These are phyloP conservation scores for Cercospora beticola DNA, from an alignment of 2,329 filamentous ascomycete species.

Conservation along the genomic window DNA sequence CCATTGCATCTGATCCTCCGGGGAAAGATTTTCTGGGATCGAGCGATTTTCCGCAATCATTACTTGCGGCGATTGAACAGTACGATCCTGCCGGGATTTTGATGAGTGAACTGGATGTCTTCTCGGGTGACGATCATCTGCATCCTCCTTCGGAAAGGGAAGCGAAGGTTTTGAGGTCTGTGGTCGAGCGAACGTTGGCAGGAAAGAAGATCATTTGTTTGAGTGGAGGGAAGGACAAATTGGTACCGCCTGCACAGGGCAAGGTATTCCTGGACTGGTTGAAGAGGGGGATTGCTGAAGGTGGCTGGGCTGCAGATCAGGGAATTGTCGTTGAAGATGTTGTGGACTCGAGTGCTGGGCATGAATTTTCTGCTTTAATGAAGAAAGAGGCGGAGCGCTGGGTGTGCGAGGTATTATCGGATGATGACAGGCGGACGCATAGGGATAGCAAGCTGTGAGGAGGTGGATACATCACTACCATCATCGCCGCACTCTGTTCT, in stretches of 20 bases:
- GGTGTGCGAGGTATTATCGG: slow-evolving; percentile 49
- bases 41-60: slow-evolving; percentile 68
- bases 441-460: slow-evolving; percentile 22
- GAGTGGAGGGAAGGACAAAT: slow-evolving; percentile 65
- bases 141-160: slow-evolving; percentile 46
- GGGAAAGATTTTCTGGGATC: slow-evolving; percentile 71
- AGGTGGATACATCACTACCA: no score
- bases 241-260: slow-evolving; percentile 67
- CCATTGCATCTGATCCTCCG: slow-evolving; percentile 49
- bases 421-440: slow-evolving; percentile 21
- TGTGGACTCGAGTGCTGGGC: slow-evolving; percentile 67
- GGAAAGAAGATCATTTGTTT: slow-evolving; percentile 66
- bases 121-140: slow-evolving; percentile 32
- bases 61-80: slow-evolving; percentile 62
- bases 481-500: no score
- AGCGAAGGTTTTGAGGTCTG: slow-evolving; percentile 43
- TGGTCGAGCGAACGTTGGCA: slow-evolving; percentile 38
- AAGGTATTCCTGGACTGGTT: slow-evolving; percentile 63
- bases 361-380: slow-evolving; percentile 69
- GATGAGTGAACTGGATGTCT: slow-evolving; percentile 48
- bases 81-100: slow-evolving; percentile 76
- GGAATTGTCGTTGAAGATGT: slow-evolving; percentile 61
- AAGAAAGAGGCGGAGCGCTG: slow-evolving; percentile 64
- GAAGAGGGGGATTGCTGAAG: slow-evolving; percentile 49
- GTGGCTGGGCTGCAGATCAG: slow-evolving; percentile 56